Percentiles rank a stretch among this genome's conserved stretches.
Evolutionary conservation across 805 yeast genomes (phyloP).

Genomic region (Teunomyces gatunensis): DNA sequence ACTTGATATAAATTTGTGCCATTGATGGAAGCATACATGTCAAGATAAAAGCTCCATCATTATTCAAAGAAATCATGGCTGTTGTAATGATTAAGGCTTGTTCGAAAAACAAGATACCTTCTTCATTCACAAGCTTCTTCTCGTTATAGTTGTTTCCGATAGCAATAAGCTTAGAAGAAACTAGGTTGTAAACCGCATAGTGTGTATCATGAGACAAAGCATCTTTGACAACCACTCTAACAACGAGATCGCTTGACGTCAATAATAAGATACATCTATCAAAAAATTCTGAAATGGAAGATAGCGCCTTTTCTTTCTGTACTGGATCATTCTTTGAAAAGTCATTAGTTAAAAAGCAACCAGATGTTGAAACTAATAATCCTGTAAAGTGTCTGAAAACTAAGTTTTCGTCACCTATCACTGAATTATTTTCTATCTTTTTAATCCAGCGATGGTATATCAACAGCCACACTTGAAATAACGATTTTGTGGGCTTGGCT

Average conservation of each 20-base stretch:
- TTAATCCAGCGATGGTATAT: constrained; percentile 52
- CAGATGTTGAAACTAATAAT: constrained; percentile 66
- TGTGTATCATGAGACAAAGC: constrained; percentile 65
- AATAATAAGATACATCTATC: constrained; percentile 50
- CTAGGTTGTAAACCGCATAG: constrained; percentile 50
- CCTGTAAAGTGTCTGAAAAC: constrained; percentile 70
- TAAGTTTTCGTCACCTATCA: constrained; percentile 37
- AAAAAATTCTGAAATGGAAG: constrained; percentile 46
- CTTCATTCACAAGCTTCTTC: constrained; percentile 22
- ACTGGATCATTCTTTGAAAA: constrained; percentile 21
- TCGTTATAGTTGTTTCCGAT: constrained; percentile 35
- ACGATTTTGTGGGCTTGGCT: constrained; percentile 37
- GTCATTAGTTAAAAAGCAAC: constrained; percentile 48
- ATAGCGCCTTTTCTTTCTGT: constrained; percentile 28
- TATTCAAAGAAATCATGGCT: constrained; percentile 30
- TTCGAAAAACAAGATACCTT: constrained; percentile 42
- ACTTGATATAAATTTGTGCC: constrained; percentile 25
- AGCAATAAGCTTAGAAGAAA: constrained; percentile 44
- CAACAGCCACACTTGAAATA: constrained; percentile 39
- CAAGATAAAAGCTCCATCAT: constrained; percentile 35
- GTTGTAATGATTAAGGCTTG: constrained; percentile 49
- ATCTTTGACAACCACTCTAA: constrained; percentile 71
- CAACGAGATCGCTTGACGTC: constrained; percentile 47
- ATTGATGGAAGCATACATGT: constrained; percentile 31
- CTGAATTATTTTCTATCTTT: constrained; percentile 22